phyloP scores from a whole-genome alignment of 768 basidiomycete genomes.

The Lentinula lateritia region DNA sequence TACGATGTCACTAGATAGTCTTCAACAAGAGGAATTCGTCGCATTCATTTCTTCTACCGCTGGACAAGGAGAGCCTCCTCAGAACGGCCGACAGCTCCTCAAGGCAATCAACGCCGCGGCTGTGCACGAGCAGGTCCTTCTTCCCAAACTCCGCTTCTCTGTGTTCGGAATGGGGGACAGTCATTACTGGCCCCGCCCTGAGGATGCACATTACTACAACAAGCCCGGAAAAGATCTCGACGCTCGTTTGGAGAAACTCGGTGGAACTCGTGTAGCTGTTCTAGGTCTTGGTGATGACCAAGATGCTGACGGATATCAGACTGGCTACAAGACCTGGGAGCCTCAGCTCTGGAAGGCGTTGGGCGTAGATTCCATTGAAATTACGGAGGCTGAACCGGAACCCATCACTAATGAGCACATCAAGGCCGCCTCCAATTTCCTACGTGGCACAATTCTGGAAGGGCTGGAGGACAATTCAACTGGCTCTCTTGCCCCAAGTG shows the following conservation, averaged over 20 bases:
- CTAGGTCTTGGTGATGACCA: constrained; percentile 95
- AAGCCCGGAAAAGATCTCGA: constrained; percentile 92
- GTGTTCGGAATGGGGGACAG: constrained; percentile 98
- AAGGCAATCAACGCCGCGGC: constrained; percentile 74
- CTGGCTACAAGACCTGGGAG: constrained; percentile 97
- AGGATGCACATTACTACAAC: constrained; percentile 98
- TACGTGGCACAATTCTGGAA: constrained; percentile 92
- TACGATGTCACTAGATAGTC: constrained; percentile 67
- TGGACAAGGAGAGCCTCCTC: constrained; percentile 96
- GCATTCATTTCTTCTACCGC: constrained; percentile 88
- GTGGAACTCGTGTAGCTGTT: constrained; percentile 66
- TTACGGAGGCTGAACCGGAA: constrained; percentile 90
- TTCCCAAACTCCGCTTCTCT: constrained; percentile 64
- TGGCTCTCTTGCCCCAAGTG: constrained; percentile 85
- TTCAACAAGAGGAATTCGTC: constrained; percentile 73
- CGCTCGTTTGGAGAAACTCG: constrained; percentile 69
- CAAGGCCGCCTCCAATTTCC: constrained; percentile 91
- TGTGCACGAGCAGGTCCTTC: constrained; percentile 49
- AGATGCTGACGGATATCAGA: constrained; percentile 92
- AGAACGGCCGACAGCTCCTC: constrained; percentile 89
- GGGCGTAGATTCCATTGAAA: constrained; percentile 84
- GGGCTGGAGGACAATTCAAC: constrained; percentile 83
- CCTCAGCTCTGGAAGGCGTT: constrained; percentile 88
- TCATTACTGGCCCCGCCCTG: constrained; percentile 97
- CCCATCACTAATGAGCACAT: constrained; percentile 99